Evolutionary conservation across 305 asterid species (phyloP), one percentile per base, ranked within the genome.

Genomic region (Rubia tinctorum): DNA sequence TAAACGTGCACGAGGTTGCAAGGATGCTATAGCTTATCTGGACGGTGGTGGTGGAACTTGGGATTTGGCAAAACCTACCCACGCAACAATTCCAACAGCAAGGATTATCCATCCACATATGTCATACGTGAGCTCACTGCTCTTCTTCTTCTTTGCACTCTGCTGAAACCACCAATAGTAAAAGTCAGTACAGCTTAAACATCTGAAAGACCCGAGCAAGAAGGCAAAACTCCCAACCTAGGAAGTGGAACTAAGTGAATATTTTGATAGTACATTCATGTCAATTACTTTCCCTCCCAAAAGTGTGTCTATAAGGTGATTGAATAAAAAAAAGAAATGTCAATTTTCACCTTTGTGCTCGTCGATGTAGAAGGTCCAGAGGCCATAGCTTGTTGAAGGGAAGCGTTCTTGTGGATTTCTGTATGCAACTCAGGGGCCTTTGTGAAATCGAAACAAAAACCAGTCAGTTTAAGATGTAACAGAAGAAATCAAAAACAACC

Each of bases 381-480:
- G 47, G 72, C 92, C 96, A 84, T 82, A 47, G 88, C 85, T 81
- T 90, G 98, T 83, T 87, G 94, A 69, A 74, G 82, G 37, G 87
- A 76, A 76, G 92, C 95, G 14, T 79, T 91, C 84, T 81, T 92
- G 83, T 92, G 97, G 89, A 95, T 82, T 82, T 95, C 97, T 61
- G 25, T 72, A 42, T 95, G 99, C 73, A 92, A 79, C 70, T 92
- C 93, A 69, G 96, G 96, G 71, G 96, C 99, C 99, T 94, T 70
- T 12, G 27, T 60, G 30, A 66, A 15, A 23, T 13, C 1, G 40
- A 25, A 42, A 68, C 10, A 68, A 17, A 42, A 43, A 17, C 0
- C 22, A n/a, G 37, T 45, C 71, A 45, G 34, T n/a, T 34, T 14
- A 11, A 37, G 37, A 42, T 51, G 43, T 18, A 27, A 4, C 13